phyloP scores from a whole-genome alignment of 2,329 filamentous ascomycete genomes.

The Pyricularia pennisetigena region DNA sequence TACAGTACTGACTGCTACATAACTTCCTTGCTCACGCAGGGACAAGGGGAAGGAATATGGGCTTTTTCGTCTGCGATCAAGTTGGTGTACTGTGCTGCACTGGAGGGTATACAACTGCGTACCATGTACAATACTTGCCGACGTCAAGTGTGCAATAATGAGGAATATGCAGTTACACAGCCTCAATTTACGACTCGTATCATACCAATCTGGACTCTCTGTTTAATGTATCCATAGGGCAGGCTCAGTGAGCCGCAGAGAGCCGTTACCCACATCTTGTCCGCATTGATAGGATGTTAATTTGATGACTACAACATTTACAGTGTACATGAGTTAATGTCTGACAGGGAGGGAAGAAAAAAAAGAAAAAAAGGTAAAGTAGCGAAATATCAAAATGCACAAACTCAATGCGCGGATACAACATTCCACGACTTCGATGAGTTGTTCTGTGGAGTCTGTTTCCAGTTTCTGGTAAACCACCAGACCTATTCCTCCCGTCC shows the following conservation, averaged over 20 bases:
- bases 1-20: too few relatives aligned
- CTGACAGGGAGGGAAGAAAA: not conserved
- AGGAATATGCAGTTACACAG: not conserved
- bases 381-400: not conserved
- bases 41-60: not conserved
- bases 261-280: not conserved
- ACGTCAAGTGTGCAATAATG: not conserved
- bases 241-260: not conserved
- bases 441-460: slow-evolving; percentile 27
- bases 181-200: not conserved
- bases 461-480: not conserved
- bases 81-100: not conserved
- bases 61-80: not conserved
- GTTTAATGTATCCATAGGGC: not conserved
- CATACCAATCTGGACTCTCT: not conserved
- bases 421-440: slow-evolving; percentile 25
- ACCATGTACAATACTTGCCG: not conserved
- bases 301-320: not conserved
- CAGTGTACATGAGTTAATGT: not conserved
- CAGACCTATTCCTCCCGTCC: not conserved
- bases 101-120: too few relatives aligned
- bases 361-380: not conserved
- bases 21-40: too few relatives aligned
- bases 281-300: not conserved
- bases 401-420: slow-evolving; percentile 8